Evolutionary conservation across 2,329 filamentous ascomycete genomes (phyloP).

Genomic region (Penicillium corylophilum): DNA sequence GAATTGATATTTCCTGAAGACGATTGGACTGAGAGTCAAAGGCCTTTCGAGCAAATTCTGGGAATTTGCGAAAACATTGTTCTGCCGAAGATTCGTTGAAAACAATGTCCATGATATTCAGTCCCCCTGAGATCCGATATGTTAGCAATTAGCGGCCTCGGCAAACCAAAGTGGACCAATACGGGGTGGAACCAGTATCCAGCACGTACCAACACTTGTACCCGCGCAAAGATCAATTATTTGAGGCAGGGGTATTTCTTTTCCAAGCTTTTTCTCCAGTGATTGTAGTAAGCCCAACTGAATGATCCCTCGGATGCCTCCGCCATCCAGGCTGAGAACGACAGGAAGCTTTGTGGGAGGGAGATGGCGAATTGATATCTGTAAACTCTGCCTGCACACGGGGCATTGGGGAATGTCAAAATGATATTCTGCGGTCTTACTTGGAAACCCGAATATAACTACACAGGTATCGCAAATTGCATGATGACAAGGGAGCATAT

Average conservation of each 20-base stretch:
- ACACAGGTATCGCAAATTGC: slow-evolving; percentile 20
- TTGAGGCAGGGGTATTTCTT: not conserved
- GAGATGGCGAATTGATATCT: not conserved
- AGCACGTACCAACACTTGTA: not conserved
- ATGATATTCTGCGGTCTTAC: slow-evolving; percentile 7
- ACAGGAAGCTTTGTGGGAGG: not conserved
- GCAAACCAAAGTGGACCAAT: too few species aligned
- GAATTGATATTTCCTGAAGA: not conserved
- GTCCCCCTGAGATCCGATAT: slow-evolving; percentile 9
- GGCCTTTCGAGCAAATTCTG: slow-evolving; percentile 14
- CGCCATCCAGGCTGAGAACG: not conserved
- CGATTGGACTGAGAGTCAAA: slow-evolving; percentile 7
- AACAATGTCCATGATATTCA: slow-evolving; percentile 14
- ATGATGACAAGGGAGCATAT: slow-evolving; percentile 18
- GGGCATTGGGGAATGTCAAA: slow-evolving; percentile 7
- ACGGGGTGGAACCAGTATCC: not conserved
- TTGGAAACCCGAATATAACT: slow-evolving; percentile 10
- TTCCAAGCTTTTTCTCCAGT: not conserved
- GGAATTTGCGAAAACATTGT: slow-evolving; percentile 14
- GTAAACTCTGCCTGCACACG: not conserved
- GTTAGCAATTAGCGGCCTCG: not conserved
- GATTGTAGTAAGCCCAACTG: not conserved
- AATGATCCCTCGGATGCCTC: not conserved
- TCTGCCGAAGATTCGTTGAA: slow-evolving; percentile 11
- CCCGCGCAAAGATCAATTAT: slow-evolving; percentile 4